Conservation (phyloP, 176 grass and related monocot genomes). For the Metroxylon sagu region DNA sequence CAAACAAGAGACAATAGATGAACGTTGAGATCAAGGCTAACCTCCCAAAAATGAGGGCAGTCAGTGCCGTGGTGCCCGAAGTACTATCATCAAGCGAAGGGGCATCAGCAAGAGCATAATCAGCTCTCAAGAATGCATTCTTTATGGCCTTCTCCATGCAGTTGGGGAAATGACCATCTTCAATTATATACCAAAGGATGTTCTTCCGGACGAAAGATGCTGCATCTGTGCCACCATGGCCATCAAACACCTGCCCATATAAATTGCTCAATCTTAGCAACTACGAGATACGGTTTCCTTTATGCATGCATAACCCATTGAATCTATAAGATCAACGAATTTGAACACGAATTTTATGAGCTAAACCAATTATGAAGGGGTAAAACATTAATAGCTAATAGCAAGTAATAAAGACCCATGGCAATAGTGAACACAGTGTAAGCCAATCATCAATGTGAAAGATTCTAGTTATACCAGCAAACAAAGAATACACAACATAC, state of each 20-base stretch:
- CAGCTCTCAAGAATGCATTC: slow-evolving; percentile 70
- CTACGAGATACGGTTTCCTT: background rate
- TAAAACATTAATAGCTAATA: too few species aligned
- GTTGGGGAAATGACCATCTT: slow-evolving; percentile 69
- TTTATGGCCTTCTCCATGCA: slow-evolving; percentile 56
- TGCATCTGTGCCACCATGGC: slow-evolving; percentile 80
- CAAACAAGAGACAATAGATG: background rate
- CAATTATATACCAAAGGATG: slow-evolving; percentile 78
- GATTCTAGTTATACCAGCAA: too few species aligned
- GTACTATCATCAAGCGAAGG: slow-evolving; percentile 63
- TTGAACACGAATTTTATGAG: too few species aligned
- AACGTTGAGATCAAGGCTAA: slow-evolving; percentile 17
- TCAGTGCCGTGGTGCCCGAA: slow-evolving; percentile 84
- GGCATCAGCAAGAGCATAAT: slow-evolving; percentile 84
- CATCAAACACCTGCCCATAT: slow-evolving; percentile 74
- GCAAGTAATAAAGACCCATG: too few species aligned
- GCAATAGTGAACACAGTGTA: too few species aligned
- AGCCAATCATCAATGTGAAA: too few species aligned
- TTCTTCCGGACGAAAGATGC: slow-evolving; percentile 75
- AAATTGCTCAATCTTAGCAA: background rate
- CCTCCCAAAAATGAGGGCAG: slow-evolving; percentile 71
- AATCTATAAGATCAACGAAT: too few species aligned
- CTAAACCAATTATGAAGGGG: too few species aligned
- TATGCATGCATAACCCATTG: too few species aligned
- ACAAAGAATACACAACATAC: too few species aligned